Conservation (phyloP, 2,329 filamentous ascomycete genomes). For the Fusarium albosuccineum region DNA sequence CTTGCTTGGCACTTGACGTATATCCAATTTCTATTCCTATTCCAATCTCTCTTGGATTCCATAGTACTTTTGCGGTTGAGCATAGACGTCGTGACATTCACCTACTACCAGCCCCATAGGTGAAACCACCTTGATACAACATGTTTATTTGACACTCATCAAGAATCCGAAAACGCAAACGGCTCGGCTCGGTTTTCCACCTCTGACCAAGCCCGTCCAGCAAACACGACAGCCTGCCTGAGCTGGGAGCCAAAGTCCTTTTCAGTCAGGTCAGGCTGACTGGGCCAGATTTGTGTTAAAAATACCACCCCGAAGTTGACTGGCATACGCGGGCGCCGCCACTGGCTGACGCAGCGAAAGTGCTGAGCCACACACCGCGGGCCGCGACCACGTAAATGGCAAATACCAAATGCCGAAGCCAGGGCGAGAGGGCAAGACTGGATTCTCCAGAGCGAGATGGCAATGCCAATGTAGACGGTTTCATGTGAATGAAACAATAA, state of each 20-base stretch:
- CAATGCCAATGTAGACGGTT: neutral
- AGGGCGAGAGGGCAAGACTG: neutral
- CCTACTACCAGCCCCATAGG: conserved; percentile 10
- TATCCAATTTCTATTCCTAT: too few species aligned
- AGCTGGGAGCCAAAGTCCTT: conserved; percentile 11
- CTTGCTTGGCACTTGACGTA: too few species aligned
- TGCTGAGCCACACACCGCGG: conserved; percentile 42
- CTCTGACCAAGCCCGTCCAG: conserved; percentile 2
- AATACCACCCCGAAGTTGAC: conserved; percentile 25
- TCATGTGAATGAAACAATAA: neutral
- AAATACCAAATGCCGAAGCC: neutral
- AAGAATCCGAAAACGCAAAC: conserved; percentile 4
- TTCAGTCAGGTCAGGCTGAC: conserved; percentile 17
- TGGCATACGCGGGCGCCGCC: conserved; percentile 38
- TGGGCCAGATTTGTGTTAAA: conserved; percentile 5
- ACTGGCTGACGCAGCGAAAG: conserved; percentile 43
- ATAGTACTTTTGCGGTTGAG: too few species aligned
- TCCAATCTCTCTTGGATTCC: neutral
- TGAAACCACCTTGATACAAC: conserved; percentile 33
- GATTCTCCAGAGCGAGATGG: neutral
- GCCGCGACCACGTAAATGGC: conserved; percentile 12
- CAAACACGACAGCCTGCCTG: conserved; percentile 10
- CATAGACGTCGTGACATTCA: neutral
- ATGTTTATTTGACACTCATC: conserved; percentile 5
- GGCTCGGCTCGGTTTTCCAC: conserved; percentile 15